Percentiles rank a stretch among this genome's conserved stretches.
phyloP scores from a whole-genome alignment of 441 rosid species.

The Euphorbia schlechtendalii region DNA sequence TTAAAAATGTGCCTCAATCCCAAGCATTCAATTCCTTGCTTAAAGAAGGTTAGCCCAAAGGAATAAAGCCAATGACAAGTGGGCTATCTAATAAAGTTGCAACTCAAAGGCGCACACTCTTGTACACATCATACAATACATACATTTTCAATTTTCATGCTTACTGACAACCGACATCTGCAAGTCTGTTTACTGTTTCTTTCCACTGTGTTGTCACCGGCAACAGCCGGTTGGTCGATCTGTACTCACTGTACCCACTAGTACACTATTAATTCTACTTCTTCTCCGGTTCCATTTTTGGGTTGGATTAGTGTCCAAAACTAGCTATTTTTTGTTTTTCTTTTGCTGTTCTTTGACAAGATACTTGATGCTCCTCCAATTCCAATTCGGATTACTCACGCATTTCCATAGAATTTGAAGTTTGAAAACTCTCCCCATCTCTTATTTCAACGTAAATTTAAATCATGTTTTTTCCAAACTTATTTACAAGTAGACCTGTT shows the following conservation, averaged over 20 bases:
- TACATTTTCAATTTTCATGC: too few relatives aligned
- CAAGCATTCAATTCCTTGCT: constrained; percentile 65
- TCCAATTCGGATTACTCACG: background rate
- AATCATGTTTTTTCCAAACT: too few relatives aligned
- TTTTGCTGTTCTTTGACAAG: background rate
- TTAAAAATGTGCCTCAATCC: constrained; percentile 50
- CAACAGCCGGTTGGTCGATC: constrained; percentile 28
- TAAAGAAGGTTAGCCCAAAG: constrained; percentile 49
- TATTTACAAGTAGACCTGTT: too few relatives aligned
- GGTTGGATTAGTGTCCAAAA: background rate
- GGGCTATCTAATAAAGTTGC: constrained; percentile 25
- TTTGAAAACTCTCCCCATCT: too few relatives aligned
- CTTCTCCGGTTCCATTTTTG: background rate
- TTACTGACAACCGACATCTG: constrained; percentile 42
- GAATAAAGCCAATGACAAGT: constrained; percentile 53
- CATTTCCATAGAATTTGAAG: too few relatives aligned
- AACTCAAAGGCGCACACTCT: constrained; percentile 13
- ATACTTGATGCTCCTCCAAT: background rate
- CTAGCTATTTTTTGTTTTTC: too few relatives aligned
- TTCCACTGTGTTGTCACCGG: constrained; percentile 26
- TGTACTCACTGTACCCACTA: constrained; percentile 27
- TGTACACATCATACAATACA: too few relatives aligned
- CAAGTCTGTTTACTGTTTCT: constrained; percentile 12
- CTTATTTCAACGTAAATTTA: too few relatives aligned
- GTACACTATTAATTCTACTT: background rate